Percentiles rank a stretch among this genome's conserved stretches.
These are phyloP conservation scores for Trichosporon inkin DNA, from an alignment of 1,284 basidiomycete genomes.

Conservation along the genomic window DNA sequence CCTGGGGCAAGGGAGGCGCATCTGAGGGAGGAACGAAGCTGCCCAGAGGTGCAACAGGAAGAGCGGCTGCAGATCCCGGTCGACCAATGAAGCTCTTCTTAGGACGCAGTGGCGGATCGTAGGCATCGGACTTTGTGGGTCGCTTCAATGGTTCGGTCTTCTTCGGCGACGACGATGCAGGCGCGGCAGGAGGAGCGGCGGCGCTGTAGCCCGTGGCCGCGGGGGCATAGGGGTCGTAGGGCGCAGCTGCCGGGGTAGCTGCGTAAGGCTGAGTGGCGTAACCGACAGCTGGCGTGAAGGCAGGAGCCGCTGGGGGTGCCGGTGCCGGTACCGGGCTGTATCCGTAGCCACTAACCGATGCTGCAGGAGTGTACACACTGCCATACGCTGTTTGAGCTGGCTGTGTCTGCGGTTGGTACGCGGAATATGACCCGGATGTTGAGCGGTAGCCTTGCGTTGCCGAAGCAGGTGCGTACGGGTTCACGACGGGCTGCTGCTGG, in stretches of 20 bases:
- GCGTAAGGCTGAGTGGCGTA: not conserved
- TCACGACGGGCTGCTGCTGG: constrained; percentile 14
- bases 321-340: not conserved
- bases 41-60: not conserved
- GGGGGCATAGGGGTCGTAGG: constrained; percentile 29
- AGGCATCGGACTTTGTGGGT: constrained; percentile 41
- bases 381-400: not conserved
- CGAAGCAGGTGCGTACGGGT: constrained; percentile 17
- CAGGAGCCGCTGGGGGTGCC: not conserved
- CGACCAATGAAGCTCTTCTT: constrained; percentile 38
- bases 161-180: constrained; percentile 11
- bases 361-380: not conserved
- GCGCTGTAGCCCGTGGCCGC: constrained; percentile 18
- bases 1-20: constrained; percentile 16
- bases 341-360: not conserved
- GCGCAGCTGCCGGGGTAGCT: constrained; percentile 1
- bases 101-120: constrained; percentile 42
- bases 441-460: not conserved
- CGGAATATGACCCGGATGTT: not conserved
- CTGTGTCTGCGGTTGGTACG: constrained; percentile 7
- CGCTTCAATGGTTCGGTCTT: constrained; percentile 33
- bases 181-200: constrained; percentile 18
- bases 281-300: constrained; percentile 3
- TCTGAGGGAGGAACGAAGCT: constrained; percentile 10
- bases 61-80: not conserved